Evolutionary conservation across 2,329 filamentous ascomycete genomes (phyloP).

Genomic region (Tolypocladium guangdongense): DNA sequence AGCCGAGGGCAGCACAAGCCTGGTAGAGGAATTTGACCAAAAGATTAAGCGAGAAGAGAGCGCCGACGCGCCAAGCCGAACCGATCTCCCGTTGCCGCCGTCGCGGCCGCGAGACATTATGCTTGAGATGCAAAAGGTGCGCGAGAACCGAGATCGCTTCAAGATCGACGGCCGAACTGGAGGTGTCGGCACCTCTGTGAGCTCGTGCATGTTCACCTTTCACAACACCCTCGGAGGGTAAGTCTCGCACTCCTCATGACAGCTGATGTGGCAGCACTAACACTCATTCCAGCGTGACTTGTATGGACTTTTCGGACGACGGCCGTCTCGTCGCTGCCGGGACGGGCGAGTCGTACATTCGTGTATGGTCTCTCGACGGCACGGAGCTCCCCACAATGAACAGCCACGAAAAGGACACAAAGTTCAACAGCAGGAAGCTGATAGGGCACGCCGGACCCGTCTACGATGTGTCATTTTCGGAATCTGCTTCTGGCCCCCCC

Average conservation of each 20-base stretch:
- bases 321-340: slow-evolving; percentile 78
- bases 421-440: slow-evolving; percentile 56
- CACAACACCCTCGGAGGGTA: slow-evolving; percentile 91
- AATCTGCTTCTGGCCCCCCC: slow-evolving; percentile 47
- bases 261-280: not conserved
- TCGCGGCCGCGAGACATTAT: slow-evolving; percentile 83
- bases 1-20: slow-evolving; percentile 53
- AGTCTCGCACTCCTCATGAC: slow-evolving; percentile 17
- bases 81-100: slow-evolving; percentile 75
- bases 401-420: slow-evolving; percentile 43
- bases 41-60: slow-evolving; percentile 84
- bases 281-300: slow-evolving; percentile 56
- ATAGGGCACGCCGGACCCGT: slow-evolving; percentile 87
- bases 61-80: slow-evolving; percentile 67
- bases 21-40: slow-evolving; percentile 80
- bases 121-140: slow-evolving; percentile 88
- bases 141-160: slow-evolving; percentile 86
- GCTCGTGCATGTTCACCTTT: slow-evolving; percentile 95
- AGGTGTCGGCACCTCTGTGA: slow-evolving; percentile 71
- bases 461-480: slow-evolving; percentile 80
- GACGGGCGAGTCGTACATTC: slow-evolving; percentile 89
- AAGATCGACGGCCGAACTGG: slow-evolving; percentile 76
- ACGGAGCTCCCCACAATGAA: slow-evolving; percentile 63
- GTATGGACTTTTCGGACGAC: slow-evolving; percentile 91
- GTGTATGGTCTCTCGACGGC: slow-evolving; percentile 85